Evolutionary conservation across 148 eudicot genomes (phyloP).

Genomic region (Dysphania ambrosioides): DNA sequence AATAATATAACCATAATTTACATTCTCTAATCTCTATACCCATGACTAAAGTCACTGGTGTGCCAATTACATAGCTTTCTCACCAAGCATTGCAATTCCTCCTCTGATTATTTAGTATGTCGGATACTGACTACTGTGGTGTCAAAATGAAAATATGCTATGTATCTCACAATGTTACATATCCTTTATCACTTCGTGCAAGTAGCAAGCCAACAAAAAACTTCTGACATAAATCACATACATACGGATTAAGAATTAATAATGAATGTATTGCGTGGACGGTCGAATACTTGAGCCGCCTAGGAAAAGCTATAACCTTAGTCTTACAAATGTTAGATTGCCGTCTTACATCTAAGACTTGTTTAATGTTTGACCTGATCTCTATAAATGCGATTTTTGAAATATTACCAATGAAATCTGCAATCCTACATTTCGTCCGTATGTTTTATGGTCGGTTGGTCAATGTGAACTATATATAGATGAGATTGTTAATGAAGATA

Average conservation of each 20-base stretch:
- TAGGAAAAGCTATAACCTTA: neutral
- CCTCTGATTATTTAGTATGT: neutral
- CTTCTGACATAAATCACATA: too few relatives aligned
- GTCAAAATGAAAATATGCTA: neutral
- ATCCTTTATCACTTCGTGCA: neutral
- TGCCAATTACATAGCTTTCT: neutral
- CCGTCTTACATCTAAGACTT: neutral
- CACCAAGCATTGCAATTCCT: neutral
- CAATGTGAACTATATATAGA: neutral
- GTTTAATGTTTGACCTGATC: neutral
- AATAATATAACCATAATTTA: too few relatives aligned
- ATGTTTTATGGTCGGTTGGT: neutral
- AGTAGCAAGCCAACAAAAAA: too few relatives aligned
- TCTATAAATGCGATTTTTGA: neutral
- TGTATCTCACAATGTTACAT: neutral
- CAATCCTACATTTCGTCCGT: neutral
- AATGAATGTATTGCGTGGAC: conserved; percentile 3
- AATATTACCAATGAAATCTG: neutral
- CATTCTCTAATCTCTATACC: too few relatives aligned
- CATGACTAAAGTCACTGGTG: neutral
- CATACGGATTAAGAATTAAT: too few relatives aligned
- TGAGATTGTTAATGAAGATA: neutral
- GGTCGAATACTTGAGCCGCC: conserved; percentile 1
- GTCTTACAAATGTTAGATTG: neutral
- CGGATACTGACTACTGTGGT: neutral